These are phyloP conservation scores for Lactarius sanguifluus DNA, from an alignment of 768 basidiomycete species.

Conservation along the genomic window DNA sequence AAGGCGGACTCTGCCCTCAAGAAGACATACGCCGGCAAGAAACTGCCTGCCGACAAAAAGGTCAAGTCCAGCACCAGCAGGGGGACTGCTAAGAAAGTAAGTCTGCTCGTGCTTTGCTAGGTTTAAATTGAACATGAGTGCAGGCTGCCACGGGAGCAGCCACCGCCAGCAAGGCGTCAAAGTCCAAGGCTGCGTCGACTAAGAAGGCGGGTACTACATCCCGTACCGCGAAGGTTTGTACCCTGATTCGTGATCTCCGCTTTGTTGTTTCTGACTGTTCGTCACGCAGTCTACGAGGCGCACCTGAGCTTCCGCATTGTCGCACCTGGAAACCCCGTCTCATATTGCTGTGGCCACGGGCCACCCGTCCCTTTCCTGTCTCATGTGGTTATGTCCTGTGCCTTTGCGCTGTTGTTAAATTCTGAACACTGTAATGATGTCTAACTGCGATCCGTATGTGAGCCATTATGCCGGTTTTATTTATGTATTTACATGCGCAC, in stretches of 20 bases:
- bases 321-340: background rate
- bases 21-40: conserved; percentile 31
- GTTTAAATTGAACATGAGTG: conserved; percentile 10
- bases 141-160: conserved; percentile 55
- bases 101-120: conserved; percentile 8
- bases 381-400: conserved; percentile 13
- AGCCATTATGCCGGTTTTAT: conserved; percentile 21
- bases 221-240: conserved; percentile 15
- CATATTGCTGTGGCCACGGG: background rate
- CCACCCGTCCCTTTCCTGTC: background rate
- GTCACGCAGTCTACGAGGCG: conserved; percentile 11
- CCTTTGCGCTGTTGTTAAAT: conserved; percentile 9
- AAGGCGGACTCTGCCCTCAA: conserved; percentile 32
- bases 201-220: conserved; percentile 25
- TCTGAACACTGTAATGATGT: conserved; percentile 17
- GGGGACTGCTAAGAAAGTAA: conserved; percentile 64
- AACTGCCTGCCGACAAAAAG: conserved; percentile 25
- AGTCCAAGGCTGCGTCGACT: conserved; percentile 33
- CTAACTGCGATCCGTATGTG: conserved; percentile 13
- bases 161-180: conserved; percentile 34
- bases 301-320: conserved; percentile 4
- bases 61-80: conserved; percentile 37
- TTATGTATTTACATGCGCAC: conserved; percentile 26
- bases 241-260: background rate
- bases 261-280: background rate